Conservation (phyloP, 495 filamentous ascomycete species). For the Lichenothelia convexa region DNA sequence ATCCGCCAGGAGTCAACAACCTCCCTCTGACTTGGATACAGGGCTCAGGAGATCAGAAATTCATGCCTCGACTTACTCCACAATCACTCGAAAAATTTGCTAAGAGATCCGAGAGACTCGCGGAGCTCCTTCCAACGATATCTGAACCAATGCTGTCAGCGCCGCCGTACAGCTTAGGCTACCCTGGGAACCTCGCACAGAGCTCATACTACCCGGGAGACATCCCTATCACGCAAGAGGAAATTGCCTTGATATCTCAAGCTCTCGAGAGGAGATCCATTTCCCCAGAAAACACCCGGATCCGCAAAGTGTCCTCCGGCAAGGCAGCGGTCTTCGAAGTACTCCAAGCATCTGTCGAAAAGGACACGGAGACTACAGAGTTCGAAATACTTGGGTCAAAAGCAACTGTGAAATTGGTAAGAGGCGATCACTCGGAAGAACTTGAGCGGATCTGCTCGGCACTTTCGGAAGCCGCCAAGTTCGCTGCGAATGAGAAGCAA, state of each 20-base stretch:
- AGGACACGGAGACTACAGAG: neutral
- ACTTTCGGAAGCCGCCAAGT: conserved; percentile 12
- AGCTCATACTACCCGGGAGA: conserved; percentile 17
- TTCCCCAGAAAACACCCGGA: conserved; percentile 18
- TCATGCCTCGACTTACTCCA: conserved; percentile 11
- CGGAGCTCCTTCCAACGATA: conserved; percentile 1
- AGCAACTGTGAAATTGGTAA: conserved; percentile 6
- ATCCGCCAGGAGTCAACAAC: too few species aligned
- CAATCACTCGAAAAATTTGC: conserved; percentile 8
- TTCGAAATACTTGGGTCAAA: neutral
- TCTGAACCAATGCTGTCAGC: conserved; percentile 6
- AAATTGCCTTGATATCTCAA: conserved; percentile 10
- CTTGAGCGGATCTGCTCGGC: conserved; percentile 9
- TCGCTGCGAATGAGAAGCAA: conserved; percentile 20
- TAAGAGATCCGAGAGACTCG: conserved; percentile 1
- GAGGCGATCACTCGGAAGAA: conserved; percentile 17
- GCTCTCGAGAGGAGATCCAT: conserved; percentile 11
- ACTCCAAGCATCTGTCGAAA: conserved; percentile 17
- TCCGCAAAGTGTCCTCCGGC: conserved; percentile 6
- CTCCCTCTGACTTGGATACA: neutral
- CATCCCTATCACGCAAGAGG: conserved; percentile 9
- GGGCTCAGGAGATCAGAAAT: conserved; percentile 18
- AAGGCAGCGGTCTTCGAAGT: conserved; percentile 9
- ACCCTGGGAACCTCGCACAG: conserved; percentile 9
- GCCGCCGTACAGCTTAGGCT: conserved; percentile 14